Percentiles rank a stretch among this genome's conserved stretches.
These are phyloP conservation scores for Apiotrichum brassicae DNA, from an alignment of 1,284 basidiomycete species.

Conservation along the genomic window DNA sequence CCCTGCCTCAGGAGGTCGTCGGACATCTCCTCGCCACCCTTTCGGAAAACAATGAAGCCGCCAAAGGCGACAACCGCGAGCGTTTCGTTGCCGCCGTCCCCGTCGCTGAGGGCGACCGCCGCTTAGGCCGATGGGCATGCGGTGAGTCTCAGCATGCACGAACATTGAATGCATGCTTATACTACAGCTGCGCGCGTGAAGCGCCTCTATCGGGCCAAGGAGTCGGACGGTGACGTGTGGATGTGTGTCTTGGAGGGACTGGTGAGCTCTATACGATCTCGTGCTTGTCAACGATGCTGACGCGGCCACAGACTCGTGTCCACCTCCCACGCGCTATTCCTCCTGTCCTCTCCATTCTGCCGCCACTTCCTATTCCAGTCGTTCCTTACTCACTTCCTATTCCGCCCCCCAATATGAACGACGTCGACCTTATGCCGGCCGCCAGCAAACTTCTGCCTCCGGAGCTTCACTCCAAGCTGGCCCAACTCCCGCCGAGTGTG, in stretches of 20 bases:
- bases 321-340: constrained; percentile 38
- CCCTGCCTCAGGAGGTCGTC: constrained; percentile 27
- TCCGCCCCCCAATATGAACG: constrained; percentile 12
- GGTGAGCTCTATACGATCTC: constrained; percentile 16
- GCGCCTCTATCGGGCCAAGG: constrained; percentile 26
- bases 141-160: constrained; percentile 22
- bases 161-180: not conserved
- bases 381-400: constrained; percentile 36
- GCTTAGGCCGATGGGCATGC: constrained; percentile 40
- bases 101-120: constrained; percentile 36
- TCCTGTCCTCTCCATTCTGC: constrained; percentile 38
- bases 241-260: constrained; percentile 34
- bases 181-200: constrained; percentile 34
- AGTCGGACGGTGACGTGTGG: constrained; percentile 16
- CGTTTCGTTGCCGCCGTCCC: constrained; percentile 34
- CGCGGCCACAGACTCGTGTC: constrained; percentile 24
- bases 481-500: constrained; percentile 26
- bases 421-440: constrained; percentile 26
- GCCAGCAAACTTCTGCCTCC: constrained; percentile 30
- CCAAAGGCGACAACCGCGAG: constrained; percentile 18
- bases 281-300: not conserved
- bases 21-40: constrained; percentile 30
- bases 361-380: constrained; percentile 28
- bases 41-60: constrained; percentile 22
- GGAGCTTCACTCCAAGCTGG: constrained; percentile 32